Base-by-base conservation (phyloP, 1,284 basidiomycete species). In the Cryptococcus amylolentus region DNA sequence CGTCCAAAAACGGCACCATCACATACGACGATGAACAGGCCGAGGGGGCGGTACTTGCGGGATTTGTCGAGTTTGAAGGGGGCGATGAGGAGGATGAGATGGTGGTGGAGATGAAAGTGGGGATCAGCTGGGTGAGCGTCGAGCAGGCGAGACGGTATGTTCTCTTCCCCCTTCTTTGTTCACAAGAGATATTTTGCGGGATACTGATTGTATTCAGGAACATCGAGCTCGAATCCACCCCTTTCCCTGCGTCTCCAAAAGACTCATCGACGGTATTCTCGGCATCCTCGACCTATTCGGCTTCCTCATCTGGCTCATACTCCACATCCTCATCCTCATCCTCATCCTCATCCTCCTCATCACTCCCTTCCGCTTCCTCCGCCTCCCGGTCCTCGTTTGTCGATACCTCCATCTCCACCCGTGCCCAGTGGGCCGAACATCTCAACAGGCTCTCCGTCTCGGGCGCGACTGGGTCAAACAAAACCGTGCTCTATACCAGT, bases 41-140 rank as follows among this genome's bases (percentile, higher is more conserved):
- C 37, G 57, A 68, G 31, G 70, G 73, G 26, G 31, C 61, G 23
- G 67, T 83, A 14, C 72, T 89, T 4, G 81, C 84, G 16, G 88
- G 80, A 0, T 90, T 84, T 65, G 84, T 80, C 1, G 70, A 75
- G 2, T 88, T 91, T 63, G 67, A 60, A 0, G 56, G 62, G 1
- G 67, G 62, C 3, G 77, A 78, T 13, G 67, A 60, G 0, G 56
- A 63, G 1, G 67, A 63, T 3, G 77, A 78, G 14, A 62, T 67
- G 14, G 70, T 70, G 2, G 81, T 90, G 37, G 79, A 84, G 16
- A 83, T 88, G 7, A 80, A 87, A 9, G 78, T 91, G 1, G 88
- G 87, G 0, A 86, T 88, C 9, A 89, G 87, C 10, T 88, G 90
- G 67, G 88, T 91, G 58, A 88, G 86, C 0, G 77, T 86, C 14